Base-by-base conservation (phyloP, 2,329 filamentous ascomycete genomes). In the Penicillium palitans region DNA sequence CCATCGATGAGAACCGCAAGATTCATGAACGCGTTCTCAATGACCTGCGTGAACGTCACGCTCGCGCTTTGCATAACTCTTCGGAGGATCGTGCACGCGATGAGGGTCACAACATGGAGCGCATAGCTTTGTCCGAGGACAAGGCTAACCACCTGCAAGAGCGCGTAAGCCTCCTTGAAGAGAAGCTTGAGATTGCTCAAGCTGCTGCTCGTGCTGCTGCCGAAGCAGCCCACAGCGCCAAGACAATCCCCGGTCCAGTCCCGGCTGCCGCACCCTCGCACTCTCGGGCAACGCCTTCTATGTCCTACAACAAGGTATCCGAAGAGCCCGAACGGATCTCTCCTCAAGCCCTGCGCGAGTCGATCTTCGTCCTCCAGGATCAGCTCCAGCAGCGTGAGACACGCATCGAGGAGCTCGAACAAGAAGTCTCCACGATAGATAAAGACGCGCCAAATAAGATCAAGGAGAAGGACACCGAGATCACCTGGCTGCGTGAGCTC, bases 361-460 rank as follows among this genome's bases (percentile, higher is more conserved):
- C 93, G 0, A 97, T 99, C 71, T 87, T 96, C 77, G 95, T 97
- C 19, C 82, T 99, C 27, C 95, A 99, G 77, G 93, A 98, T 74
- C 95, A 99, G 75, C 83, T 99, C 7, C 95, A 98, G 74, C 91
- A 95, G 67, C 92, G 95, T 53, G 95, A 99, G 78, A 84, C 89
- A 60, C 88, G 87, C 40, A 96, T 98, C 65, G 95, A 99, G 72
- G 86, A 89, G 61, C 87, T 98, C 13, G 91, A 96, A 75, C 84
- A 87, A 52, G 82, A 87, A 52, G 80, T 92, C 8, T 78, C 84
- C 19, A 83, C 84, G 59, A 76, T 88, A 3, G 91, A 96, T 67
- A 88, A 87, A 9, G 90, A 96, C 41, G 89, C 91, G 0, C 85
- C 90, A 2, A 83, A 80, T 51, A 96, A 95, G 79, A 86, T 98